These are phyloP conservation scores for Porogramme epimiltina DNA, from an alignment of 1,284 basidiomycete genomes.

Conservation along the genomic window DNA sequence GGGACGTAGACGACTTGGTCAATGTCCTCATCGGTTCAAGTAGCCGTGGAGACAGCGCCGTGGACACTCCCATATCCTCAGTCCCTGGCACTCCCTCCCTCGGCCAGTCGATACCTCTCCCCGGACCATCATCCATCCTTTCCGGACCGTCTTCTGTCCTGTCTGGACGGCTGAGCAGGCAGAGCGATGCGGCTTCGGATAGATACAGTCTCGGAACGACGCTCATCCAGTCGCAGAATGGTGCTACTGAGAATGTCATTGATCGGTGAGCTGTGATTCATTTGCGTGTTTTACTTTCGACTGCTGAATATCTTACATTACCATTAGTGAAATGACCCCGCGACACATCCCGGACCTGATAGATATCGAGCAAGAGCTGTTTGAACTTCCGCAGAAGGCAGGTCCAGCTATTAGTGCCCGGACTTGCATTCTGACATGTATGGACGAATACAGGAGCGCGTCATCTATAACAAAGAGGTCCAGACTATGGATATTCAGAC, in stretches of 20 bases:
- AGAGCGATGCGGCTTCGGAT: conserved; percentile 60
- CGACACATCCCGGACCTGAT: conserved; percentile 74
- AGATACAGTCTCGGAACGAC: conserved; percentile 41
- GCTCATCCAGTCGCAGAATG: conserved; percentile 49
- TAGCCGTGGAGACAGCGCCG: conserved; percentile 44
- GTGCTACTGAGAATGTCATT: conserved; percentile 65
- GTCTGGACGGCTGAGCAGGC: conserved; percentile 65
- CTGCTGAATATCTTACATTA: too few relatives aligned
- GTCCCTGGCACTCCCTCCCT: conserved; percentile 72
- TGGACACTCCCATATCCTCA: conserved; percentile 67
- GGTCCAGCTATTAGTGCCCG: conserved; percentile 12
- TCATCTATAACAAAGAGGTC: conserved; percentile 93
- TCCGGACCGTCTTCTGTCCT: conserved; percentile 46
- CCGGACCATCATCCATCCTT: conserved; percentile 41
- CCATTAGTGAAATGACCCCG: conserved; percentile 62
- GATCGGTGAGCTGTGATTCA: conserved; percentile 51
- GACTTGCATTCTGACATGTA: neutral
- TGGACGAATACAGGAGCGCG: conserved; percentile 60
- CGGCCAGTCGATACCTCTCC: conserved; percentile 40
- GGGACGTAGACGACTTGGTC: conserved; percentile 73
- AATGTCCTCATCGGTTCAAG: conserved; percentile 52
- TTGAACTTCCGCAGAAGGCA: conserved; percentile 87
- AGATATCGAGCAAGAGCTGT: conserved; percentile 86
- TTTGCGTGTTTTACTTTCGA: neutral
- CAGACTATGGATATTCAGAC: conserved; percentile 78